Evolutionary conservation across 169 alveolate genomes (phyloP).

Genomic region (Pseudocohnilembus persalinus): DNA sequence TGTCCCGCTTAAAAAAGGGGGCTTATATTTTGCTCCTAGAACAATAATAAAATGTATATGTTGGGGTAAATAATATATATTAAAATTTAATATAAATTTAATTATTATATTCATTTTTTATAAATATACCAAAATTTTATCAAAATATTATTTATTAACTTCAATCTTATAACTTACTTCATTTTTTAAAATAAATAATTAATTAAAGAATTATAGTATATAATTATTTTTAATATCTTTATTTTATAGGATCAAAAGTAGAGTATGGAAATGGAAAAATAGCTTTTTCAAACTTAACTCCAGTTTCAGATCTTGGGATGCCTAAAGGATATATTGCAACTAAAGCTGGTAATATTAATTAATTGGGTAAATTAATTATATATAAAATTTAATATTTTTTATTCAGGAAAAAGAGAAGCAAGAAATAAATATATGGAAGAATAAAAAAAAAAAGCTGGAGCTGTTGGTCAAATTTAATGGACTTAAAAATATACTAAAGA

Average conservation of each 20-base stretch:
- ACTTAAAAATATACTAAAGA: no score
- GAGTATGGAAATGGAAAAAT: slow-evolving; percentile 54
- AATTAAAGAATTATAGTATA: neutral
- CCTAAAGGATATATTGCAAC: slow-evolving; percentile 62
- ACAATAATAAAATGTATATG: slow-evolving; percentile 50
- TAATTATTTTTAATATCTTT: no score
- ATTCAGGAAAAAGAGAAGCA: neutral
- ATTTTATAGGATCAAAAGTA: neutral
- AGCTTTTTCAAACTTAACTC: slow-evolving; percentile 45
- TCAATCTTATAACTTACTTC: no score
- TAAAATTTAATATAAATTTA: no score
- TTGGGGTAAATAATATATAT: slow-evolving; percentile 51
- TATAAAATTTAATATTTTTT: no score
- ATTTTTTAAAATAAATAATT: no score
- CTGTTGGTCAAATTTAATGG: no score
- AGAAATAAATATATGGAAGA: neutral
- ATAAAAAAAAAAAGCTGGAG: neutral
- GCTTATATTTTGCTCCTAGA: slow-evolving; percentile 57
- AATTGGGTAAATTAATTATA: no score
- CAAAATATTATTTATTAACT: no score
- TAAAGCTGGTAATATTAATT: slow-evolving; percentile 16
- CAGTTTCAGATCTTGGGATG: slow-evolving; percentile 59
- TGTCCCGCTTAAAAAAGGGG: slow-evolving; percentile 53
- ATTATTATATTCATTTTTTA: no score
- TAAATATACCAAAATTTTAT: no score